Evolutionary conservation across 257 asterid genomes (phyloP).

Genomic region (Gynochthodes officinalis): DNA sequence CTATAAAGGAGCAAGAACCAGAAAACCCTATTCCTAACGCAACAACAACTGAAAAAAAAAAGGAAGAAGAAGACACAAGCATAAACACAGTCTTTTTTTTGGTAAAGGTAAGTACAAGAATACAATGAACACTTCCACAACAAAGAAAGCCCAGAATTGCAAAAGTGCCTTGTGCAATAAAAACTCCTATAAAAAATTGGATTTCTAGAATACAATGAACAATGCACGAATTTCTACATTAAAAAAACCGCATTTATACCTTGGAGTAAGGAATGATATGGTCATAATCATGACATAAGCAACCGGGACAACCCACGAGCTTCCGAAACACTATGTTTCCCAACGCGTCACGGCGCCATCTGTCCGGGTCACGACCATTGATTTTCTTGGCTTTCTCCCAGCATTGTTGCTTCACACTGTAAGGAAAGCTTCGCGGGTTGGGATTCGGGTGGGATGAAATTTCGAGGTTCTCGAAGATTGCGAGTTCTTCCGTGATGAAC

Average conservation of each 20-base stretch:
- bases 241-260: slow-evolving; percentile 20
- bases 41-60: background rate
- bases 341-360: slow-evolving; percentile 88
- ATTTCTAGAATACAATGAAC: background rate
- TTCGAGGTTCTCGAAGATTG: slow-evolving; percentile 36
- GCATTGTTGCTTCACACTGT: slow-evolving; percentile 84
- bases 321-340: slow-evolving; percentile 79
- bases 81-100: no score
- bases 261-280: slow-evolving; percentile 91
- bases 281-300: slow-evolving; percentile 96
- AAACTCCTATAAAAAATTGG: background rate
- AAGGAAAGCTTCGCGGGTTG: slow-evolving; percentile 82
- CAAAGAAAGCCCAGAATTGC: background rate
- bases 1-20: background rate
- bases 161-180: background rate
- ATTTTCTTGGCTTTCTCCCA: slow-evolving; percentile 91
- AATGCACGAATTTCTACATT: background rate
- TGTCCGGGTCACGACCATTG: slow-evolving; percentile 84
- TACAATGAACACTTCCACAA: background rate
- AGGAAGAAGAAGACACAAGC: background rate
- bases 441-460: slow-evolving; percentile 39
- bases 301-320: slow-evolving; percentile 97
- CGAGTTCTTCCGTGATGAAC: slow-evolving; percentile 46
- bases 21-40: background rate
- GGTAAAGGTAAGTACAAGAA: no score